A percentile compares a stretch with the other conserved stretches of the same genome.
Evolutionary conservation across 2,329 filamentous ascomycete genomes (phyloP).

Genomic region (Ascochyta clinopodiicola): DNA sequence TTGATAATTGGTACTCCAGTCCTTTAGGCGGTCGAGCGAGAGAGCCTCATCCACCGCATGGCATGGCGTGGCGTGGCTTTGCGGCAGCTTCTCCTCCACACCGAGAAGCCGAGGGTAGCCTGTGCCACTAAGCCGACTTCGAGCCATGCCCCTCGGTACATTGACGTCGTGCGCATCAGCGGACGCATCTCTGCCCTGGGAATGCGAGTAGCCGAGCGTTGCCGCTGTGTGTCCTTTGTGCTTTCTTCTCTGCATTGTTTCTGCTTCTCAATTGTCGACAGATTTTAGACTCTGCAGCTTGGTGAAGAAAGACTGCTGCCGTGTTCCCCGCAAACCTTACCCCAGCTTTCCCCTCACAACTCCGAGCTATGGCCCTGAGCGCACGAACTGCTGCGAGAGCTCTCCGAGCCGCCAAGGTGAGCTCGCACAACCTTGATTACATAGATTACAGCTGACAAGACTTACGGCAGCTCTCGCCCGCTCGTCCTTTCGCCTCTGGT

Average conservation of each 20-base stretch:
- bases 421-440: constrained; percentile 29
- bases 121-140: constrained; percentile 28
- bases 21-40: too few relatives aligned
- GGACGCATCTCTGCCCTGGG: constrained; percentile 22
- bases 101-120: constrained; percentile 44
- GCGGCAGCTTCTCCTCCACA: constrained; percentile 12
- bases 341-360: constrained; percentile 39
- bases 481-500: constrained; percentile 46
- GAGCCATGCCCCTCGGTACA: constrained; percentile 42
- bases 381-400: constrained; percentile 67
- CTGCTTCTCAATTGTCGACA: constrained; percentile 7
- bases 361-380: constrained; percentile 67
- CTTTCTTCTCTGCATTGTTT: constrained; percentile 9
- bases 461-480: constrained; percentile 33
- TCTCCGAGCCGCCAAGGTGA: constrained; percentile 69
- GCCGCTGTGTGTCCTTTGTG: constrained; percentile 33
- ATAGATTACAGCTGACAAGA: constrained; percentile 21
- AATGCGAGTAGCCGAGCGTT: constrained; percentile 37
- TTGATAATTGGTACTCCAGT: too few relatives aligned
- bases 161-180: constrained; percentile 24
- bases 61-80: background rate
- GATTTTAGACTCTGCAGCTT: constrained; percentile 12
- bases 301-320: constrained; percentile 21
- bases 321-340: constrained; percentile 31
- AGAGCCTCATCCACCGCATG: background rate